Evolutionary conservation across 805 yeast genomes (phyloP).

Genomic region (Kluyveromyces nonfermentans): DNA sequence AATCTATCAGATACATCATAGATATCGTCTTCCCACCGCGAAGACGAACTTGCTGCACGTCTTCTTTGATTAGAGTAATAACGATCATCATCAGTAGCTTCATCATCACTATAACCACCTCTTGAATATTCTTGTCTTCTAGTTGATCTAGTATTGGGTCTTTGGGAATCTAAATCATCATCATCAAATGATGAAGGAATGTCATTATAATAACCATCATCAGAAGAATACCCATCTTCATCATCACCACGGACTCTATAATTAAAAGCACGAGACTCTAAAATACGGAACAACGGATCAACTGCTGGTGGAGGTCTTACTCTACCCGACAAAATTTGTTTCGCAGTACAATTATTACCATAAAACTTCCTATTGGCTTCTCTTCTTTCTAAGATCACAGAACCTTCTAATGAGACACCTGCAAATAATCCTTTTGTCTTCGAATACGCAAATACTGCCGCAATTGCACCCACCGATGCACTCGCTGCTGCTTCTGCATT

Average conservation of each 20-base stretch:
- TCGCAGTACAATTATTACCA: constrained; percentile 83
- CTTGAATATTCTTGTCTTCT: constrained; percentile 22
- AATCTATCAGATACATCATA: constrained; percentile 50
- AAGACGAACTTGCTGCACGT: constrained; percentile 17
- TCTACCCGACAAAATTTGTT: constrained; percentile 70
- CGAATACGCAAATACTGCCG: constrained; percentile 88
- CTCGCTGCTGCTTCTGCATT: constrained; percentile 96
- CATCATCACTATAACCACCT: constrained; percentile 19
- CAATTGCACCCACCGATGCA: constrained; percentile 77
- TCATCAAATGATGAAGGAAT: constrained; percentile 38
- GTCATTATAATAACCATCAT: constrained; percentile 57
- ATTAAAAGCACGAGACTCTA: constrained; percentile 77
- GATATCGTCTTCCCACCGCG: constrained; percentile 85
- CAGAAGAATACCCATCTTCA: constrained; percentile 48
- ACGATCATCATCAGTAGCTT: constrained; percentile 19
- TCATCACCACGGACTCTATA: constrained; percentile 37
- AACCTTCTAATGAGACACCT: constrained; percentile 94
- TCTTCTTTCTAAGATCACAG: constrained; percentile 92
- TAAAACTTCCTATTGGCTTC: constrained; percentile 95
- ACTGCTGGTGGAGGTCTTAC: constrained; percentile 91
- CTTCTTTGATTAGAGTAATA: constrained; percentile 23
- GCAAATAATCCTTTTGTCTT: constrained; percentile 96
- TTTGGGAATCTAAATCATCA: constrained; percentile 22
- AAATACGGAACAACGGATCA: constrained; percentile 75
- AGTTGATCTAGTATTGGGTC: constrained; percentile 22